Evolutionary conservation across 345 rosid species (phyloP), one percentile per base, ranked within the genome.

Genomic region (Salix koriyanagi): DNA sequence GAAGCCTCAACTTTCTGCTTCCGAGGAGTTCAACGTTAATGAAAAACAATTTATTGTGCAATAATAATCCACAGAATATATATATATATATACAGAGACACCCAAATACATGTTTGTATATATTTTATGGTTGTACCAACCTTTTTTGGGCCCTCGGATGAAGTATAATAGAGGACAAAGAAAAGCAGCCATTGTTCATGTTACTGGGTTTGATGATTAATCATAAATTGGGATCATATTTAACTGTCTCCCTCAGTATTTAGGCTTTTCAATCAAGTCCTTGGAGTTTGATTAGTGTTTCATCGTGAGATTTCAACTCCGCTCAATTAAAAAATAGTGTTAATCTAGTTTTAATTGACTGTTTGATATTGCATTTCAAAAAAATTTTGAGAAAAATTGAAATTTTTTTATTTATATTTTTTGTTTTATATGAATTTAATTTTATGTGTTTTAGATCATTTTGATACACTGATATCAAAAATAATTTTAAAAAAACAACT

Each of bases 1-100:
- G 79, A 69, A 15, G 28, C 77, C 77, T 30, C 77, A 74, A 32
- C 77, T 74, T 48, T 44, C 61, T 18, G 70, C 77, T 46, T 74
- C 77, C 2, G 62, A 74, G 32, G 44, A 58, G 2, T 74, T 74
- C 46, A 14, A 74, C 34, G 70, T 74, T 11, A 26, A 74, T 9
- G 19, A 46, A 2, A 65, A 10, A 32, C 3, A 18, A 5, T 65
- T 74, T 46, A 2, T 19, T 65, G 21, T 48, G 30, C 50, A 44
- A 41, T 61, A 25, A 39, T 0, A 34, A 5, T 10, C 13, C 44
- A 10, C 1, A 41, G 2, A 2, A 32, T 8, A 39, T 37, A 37
- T 37, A 39, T 37, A 37, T 37, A 39, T 0, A 39, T 7, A 37
- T 0, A 37, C 8, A 37, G 8, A 37, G 8, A 37, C 2, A 39